These are phyloP conservation scores for Cicer bijugum DNA, from an alignment of 306 rosid genomes.

Conservation along the genomic window DNA sequence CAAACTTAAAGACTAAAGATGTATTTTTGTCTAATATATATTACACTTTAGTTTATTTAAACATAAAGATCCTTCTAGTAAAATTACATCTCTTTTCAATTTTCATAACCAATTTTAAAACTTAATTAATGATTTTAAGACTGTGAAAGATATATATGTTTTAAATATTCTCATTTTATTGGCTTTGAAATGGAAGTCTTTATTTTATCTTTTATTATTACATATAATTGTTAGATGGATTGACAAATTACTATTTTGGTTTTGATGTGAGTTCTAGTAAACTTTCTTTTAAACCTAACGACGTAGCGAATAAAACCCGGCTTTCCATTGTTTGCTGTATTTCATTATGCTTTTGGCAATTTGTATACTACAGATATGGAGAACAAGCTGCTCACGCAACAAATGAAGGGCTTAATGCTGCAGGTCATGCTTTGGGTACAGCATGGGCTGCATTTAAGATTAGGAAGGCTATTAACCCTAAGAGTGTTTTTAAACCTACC, in stretches of 20 bases:
- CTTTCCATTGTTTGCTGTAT: constrained; percentile 10
- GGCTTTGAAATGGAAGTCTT: neutral
- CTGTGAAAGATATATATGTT: neutral
- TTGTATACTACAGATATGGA: constrained; percentile 72
- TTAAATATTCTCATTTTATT: neutral
- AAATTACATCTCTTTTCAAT: neutral
- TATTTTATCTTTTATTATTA: neutral
- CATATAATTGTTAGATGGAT: neutral
- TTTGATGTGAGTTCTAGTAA: constrained; percentile 10
- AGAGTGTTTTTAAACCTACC: constrained; percentile 74
- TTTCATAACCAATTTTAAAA: neutral
- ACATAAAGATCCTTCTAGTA: neutral
- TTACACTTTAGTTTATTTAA: neutral
- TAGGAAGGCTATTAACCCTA: constrained; percentile 82
- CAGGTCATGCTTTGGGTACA: constrained; percentile 88
- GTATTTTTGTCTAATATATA: neutral
- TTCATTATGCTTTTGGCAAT: constrained; percentile 39
- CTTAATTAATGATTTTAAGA: neutral
- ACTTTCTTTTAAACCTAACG: constrained; percentile 16
- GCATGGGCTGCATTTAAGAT: constrained; percentile 87
- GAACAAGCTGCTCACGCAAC: constrained; percentile 86
- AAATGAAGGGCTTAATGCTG: constrained; percentile 80
- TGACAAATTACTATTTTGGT: neutral
- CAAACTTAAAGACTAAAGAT: too few species aligned
- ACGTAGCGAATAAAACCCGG: neutral